Evolutionary conservation across 179 eudicot genomes (phyloP), one percentile per base, ranked within the genome.

Genomic region (Patellifolia procumbens): DNA sequence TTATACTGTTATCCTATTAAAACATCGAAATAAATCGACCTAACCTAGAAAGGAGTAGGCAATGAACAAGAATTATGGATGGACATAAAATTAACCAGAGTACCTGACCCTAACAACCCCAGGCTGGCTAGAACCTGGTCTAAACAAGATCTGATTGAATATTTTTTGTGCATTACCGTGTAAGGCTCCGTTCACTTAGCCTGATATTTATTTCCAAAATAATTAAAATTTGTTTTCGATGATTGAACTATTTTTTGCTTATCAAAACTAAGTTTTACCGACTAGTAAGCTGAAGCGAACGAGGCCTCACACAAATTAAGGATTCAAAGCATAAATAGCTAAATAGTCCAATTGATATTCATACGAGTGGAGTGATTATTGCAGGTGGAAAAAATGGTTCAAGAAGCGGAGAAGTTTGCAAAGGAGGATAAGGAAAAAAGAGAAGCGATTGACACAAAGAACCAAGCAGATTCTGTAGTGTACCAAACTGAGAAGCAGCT

Each of bases 401-500:
- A 82, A 81, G 89, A 88, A 76, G 91, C 87, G 0, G 91, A 86
- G 79, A 83, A 37, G 76, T 88, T 71, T 59, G 82, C 89, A 29
- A 76, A 86, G 68, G 91, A 88, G 61, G 91, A 88, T 60, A 80
- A 80, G 75, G 91, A 84, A 70, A 88, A 75, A 84, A 83, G 88
- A 77, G 91, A 88, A 19, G 91, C 85, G 1, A 86, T 84, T 0
- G 91, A 88, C 77, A 83, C 89, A 24, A 88, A 86, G 82, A 88
- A 88, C 81, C 86, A 88, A 68, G 89, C 86, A 1, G 87, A 86
- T 37, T 86, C 85, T 2, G 61, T 80, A 2, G 78, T 88, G 9
- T 84, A 88, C 76, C 85, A 88, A 53, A 86, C 89, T 1, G 89
- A 88, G 82, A 88, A 84, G 74, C 91, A 86, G 79, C 70, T 88